Evolutionary conservation across 805 yeast genomes (phyloP).

Genomic region (Cyberlindnera xylosilytica): DNA sequence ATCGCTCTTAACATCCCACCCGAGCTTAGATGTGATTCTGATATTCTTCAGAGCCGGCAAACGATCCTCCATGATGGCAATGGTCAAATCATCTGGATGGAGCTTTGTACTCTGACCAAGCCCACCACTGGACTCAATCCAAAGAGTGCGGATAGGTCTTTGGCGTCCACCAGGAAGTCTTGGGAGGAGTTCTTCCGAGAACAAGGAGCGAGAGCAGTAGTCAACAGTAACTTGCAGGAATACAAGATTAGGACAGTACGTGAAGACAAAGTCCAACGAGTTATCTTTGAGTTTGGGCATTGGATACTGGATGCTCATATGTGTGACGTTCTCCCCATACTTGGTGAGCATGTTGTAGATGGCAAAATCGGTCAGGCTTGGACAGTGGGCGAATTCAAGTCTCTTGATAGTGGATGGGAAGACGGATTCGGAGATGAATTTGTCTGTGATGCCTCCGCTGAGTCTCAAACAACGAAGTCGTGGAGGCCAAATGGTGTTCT

Average conservation of each 20-base stretch:
- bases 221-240: slow-evolving; percentile 74
- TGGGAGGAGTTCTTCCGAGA: slow-evolving; percentile 42
- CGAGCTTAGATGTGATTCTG: slow-evolving; percentile 69
- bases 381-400: slow-evolving; percentile 85
- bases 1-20: slow-evolving; percentile 74
- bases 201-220: slow-evolving; percentile 53
- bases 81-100: slow-evolving; percentile 84
- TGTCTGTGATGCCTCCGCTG: slow-evolving; percentile 87
- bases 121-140: slow-evolving; percentile 82
- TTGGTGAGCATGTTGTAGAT: slow-evolving; percentile 57
- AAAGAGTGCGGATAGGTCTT: slow-evolving; percentile 57
- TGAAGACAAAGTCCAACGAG: slow-evolving; percentile 70
- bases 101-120: slow-evolving; percentile 79
- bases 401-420: slow-evolving; percentile 72
- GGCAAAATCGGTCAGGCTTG: slow-evolving; percentile 63
- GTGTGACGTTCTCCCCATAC: slow-evolving; percentile 63
- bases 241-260: slow-evolving; percentile 70
- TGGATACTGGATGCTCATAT: slow-evolving; percentile 75
- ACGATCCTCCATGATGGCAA: slow-evolving; percentile 77
- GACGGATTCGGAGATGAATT: slow-evolving; percentile 62
- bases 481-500: slow-evolving; percentile 72
- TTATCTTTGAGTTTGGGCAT: slow-evolving; percentile 74
- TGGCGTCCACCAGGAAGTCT: slow-evolving; percentile 23
- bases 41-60: slow-evolving; percentile 65
- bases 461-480: slow-evolving; percentile 66